Percentiles rank a stretch among this genome's conserved stretches.
Conservation (phyloP, 129 eudicot species). For the Escallonia herrerae region DNA sequence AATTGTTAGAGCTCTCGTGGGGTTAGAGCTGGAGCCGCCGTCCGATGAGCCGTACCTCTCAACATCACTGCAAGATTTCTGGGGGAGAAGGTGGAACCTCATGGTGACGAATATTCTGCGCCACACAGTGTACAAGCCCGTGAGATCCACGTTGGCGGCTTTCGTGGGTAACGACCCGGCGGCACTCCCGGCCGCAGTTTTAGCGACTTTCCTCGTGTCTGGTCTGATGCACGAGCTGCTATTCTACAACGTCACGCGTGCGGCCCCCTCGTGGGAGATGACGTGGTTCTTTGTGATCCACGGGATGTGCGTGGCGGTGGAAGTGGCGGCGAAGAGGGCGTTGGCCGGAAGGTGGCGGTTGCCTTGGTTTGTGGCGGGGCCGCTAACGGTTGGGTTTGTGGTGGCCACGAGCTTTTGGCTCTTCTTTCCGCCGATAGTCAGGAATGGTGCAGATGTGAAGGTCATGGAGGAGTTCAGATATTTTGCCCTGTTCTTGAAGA, state of each 20-base stretch:
- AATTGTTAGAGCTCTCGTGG: slow-evolving; percentile 16
- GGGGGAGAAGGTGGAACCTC: slow-evolving; percentile 84
- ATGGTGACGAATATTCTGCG: slow-evolving; percentile 47
- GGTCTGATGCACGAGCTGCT: slow-evolving; percentile 71
- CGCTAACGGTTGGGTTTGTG: slow-evolving; percentile 62
- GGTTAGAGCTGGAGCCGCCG: slow-evolving; percentile 41
- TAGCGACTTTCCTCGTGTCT: slow-evolving; percentile 48
- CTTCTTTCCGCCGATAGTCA: slow-evolving; percentile 54
- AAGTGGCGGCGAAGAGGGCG: slow-evolving; percentile 24
- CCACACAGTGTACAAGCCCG: slow-evolving; percentile 48
- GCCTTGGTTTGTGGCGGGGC: slow-evolving; percentile 36
- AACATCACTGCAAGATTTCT: slow-evolving; percentile 62
- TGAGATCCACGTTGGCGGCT: slow-evolving; percentile 2
- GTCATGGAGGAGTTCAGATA: slow-evolving; percentile 27
- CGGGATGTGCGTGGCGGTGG: slow-evolving; percentile 36
- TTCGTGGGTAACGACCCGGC: slow-evolving; percentile 22
- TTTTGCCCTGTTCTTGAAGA: slow-evolving; percentile 10
- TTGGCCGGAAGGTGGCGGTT: slow-evolving; percentile 21
- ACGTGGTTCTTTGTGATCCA: slow-evolving; percentile 58
- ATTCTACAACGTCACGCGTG: slow-evolving; percentile 41
- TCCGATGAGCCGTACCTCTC: slow-evolving; percentile 62
- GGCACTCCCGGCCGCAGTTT: slow-evolving; percentile 16
- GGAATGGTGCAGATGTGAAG: slow-evolving; percentile 41
- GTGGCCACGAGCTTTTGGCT: slow-evolving; percentile 42
- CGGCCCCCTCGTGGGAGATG: slow-evolving; percentile 56